Base-by-base conservation (phyloP, 768 basidiomycete genomes). In the Hortiboletus flavorubellus region DNA sequence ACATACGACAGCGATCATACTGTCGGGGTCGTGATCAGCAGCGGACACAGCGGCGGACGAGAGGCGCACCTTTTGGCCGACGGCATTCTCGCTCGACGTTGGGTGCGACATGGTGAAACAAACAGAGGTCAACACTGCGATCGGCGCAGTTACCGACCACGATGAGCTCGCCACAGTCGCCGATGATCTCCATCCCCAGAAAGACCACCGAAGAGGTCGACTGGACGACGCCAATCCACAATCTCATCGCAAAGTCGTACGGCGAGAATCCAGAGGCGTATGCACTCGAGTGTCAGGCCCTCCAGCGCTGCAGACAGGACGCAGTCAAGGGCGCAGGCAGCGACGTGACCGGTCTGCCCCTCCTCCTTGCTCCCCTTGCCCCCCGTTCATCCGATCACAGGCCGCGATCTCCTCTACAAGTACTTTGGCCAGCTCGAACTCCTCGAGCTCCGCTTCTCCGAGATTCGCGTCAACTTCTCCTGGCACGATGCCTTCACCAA, bases 391-490 rank as follows among this genome's bases (percentile, higher is more conserved):
- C 14, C 44, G 35, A 18, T 8, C 31, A 46, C 67, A 87, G 95
- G 89, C 12, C 82, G 95, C 46, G 96, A 98, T 75, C 79, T 98
- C 21, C 79, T 99, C 42, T 98, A 96, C 87, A 98, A 97, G 75
- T 99, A 99, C 76, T 99, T 98, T 75, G 96, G 97, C 35, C 97
- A 99, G 72, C 86, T 99, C 42, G 97, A 99, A 67, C 83, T 98
- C 5, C 85, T 99, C 39, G 97, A 99, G 69, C 81, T 99, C 49
- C 86, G 97, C 37, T 99, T 99, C 76, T 85, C 96, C 9, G 96
- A 98, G 70, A 93, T 98, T 59, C 84, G 91, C 62, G 94, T 98
- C 72, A 89, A 90, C 59, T 99, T 98, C 67, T 87, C 93, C 0
- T 99, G 97, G 94, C 81, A 87, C 58, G 97, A 99, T 73, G 96